These are phyloP conservation scores for Pseudocercospora eumusae DNA, from an alignment of 2,329 filamentous ascomycete species.

Conservation along the genomic window DNA sequence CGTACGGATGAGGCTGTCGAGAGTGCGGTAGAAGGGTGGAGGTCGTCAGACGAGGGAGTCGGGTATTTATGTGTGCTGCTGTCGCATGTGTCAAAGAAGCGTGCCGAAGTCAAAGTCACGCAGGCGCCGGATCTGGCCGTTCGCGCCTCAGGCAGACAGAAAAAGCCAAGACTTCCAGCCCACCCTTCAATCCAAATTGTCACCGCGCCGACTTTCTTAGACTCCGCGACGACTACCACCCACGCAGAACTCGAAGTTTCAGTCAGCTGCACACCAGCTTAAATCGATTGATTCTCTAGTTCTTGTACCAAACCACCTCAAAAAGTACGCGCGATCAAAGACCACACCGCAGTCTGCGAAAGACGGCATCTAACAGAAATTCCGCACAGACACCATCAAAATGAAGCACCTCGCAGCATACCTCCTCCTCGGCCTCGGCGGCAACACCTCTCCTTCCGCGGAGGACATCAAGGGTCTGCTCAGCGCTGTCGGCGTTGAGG, in stretches of 20 bases:
- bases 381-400: slow-evolving; percentile 54
- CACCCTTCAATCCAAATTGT: neutral
- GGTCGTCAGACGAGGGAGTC: neutral
- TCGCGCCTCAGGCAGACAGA: neutral
- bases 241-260: slow-evolving; percentile 81
- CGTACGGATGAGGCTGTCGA: neutral
- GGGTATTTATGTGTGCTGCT: slow-evolving; percentile 1
- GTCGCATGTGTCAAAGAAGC: slow-evolving; percentile 3
- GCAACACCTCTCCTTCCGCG: slow-evolving; percentile 86
- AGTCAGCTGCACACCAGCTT: slow-evolving; percentile 95
- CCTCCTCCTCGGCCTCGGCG: slow-evolving; percentile 92
- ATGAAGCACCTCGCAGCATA: slow-evolving; percentile 99
- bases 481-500: slow-evolving; percentile 91
- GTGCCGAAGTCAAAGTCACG: neutral
- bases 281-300: slow-evolving; percentile 99
- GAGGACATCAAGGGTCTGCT: slow-evolving; percentile 86
- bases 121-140: neutral
- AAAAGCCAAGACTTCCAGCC: slow-evolving; percentile 14
- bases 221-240: slow-evolving; percentile 24
- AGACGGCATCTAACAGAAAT: slow-evolving; percentile 15
- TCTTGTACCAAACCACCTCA: slow-evolving; percentile 46
- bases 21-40: slow-evolving; percentile 1
- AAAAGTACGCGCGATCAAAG: slow-evolving; percentile 22
- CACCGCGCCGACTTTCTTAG: neutral
- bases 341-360: neutral